Evolutionary conservation across 441 rosid species (phyloP), one percentile per base, ranked within the genome.

Genomic region (Macaranga tanarius): DNA sequence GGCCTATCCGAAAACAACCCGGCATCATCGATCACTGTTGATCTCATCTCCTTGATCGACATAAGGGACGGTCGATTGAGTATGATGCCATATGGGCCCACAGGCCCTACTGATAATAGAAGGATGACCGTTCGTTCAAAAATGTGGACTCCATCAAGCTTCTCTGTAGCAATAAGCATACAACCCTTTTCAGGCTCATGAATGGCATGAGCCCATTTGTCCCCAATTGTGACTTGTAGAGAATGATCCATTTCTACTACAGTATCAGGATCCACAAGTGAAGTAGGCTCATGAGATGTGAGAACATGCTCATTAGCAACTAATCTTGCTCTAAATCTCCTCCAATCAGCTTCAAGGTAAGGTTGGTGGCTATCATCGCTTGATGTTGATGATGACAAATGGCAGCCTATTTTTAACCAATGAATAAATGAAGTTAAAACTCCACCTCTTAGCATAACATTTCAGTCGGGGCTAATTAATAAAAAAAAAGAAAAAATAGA

Each of bases 91-190:
- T 74, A 79, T n/a, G 91, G 94, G 66, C 94, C 95, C 9, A 82
- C 57, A 0, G 94, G 92, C 60, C 88, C 94, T 11, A 81, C 87
- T 2, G 97, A 86, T 10, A 94, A 78, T 73, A 92, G 85, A 22
- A 90, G 85, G 85, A 94, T 68, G 75, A 94, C 97, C 1, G 97
- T 86, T 69, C 94, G 85, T 75, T 90, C 97, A 51, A 95, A 95
- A 47, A 92, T 92, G 83, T 95, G 99, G 74, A 90, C 97, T 59
- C 97, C 94, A 3, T 92, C 89, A 23, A 95, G 92, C 87, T 85
- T 92, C 71, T 89, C 95, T 15, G 96, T 90, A 0, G 99, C 97
- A 10, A 95, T 78, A 2, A 95, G 90, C 9, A 95, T 81, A 73
- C 99, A 89, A 10, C 99, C 97, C 74, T 87, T 86, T 78, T 95